Evolutionary conservation across 176 grass and related monocot species (phyloP), one percentile per base, ranked within the genome.

Genomic region (Oryza meyeriana): DNA sequence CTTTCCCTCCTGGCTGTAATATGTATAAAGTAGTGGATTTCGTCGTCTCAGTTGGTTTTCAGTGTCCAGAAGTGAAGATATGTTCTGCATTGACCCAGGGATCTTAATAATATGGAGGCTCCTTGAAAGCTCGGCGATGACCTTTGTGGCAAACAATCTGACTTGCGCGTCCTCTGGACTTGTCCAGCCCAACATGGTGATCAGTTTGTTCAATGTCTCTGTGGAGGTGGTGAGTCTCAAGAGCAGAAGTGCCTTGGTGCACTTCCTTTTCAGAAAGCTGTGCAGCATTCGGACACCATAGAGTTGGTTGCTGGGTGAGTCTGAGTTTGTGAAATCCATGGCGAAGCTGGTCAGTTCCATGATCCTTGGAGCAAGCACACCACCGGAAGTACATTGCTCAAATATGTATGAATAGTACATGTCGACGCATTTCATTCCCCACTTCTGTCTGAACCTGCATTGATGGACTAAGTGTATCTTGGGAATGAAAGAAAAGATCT

Each of bases 401-500:
- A 78, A 48, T 9, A 16, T 52, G 45, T 78, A 71, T 22, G 38
- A 16, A 5, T 86, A 74, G 77, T 86, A 86, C 20, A 67, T 4
- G 1, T 26, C 30, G 8, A 86, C 2, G 3, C 8, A 74, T 13
- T 86, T 10, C 33, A 26, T 1, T 59, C 69, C 77, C 0, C 4
- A 2, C 9, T 13, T 24, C 9, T 45, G 5, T 16, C 10, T 59
- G 12, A 86, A 59, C 10, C 44, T 45, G 7, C 31, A 18, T 3
- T 3, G 42, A 3, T 1, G 44, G 7, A 17, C 9, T 0, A 86
- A 26, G 0, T 1, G 25, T 58, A 32, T 33, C 34, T 18, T 17
- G 5, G 70, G 42, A 0, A 86, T 66, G 77, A 79, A 80, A 1
- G 76, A 79, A 3, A 86, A 86, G 0, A 74, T 5, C 42, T 86